Evolutionary conservation across 768 basidiomycete genomes (phyloP), one percentile per base, ranked within the genome.

Genomic region (Dioszegia hungarica): DNA sequence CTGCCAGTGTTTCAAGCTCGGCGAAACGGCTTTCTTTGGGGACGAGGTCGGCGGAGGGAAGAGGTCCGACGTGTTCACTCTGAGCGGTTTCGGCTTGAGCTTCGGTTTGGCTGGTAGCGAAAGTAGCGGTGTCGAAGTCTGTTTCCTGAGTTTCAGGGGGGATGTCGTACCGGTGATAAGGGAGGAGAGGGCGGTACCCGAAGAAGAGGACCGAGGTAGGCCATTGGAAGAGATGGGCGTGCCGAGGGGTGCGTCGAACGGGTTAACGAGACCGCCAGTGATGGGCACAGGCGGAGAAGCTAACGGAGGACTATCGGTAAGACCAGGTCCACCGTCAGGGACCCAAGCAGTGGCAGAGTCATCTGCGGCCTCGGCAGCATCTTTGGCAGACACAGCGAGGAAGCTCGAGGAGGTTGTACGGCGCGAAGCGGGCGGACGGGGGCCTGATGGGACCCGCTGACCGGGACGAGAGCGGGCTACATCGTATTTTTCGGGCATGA

Each of bases 1-100:
- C 28, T 68, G 67, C 70, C 70, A 72, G 39, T 72, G 70, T 46
- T 67, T 61, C 34, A 68, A 55, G 25, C 63, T 59, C 4, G 70
- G 70, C 4, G 67, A 68, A n/a, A 68, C 52, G 5, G 60, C 39
- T 45, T 61, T 64, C 5, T 57, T 63, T 2, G 66, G 69, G 0
- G 64, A 62, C 3, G 61, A 36, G 12, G 27, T 31, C 9, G 64
- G 22, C 6, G 58, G 36, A 6, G 50, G 28, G 34, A 57, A 33
- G 9, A 68, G 55, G 41, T 67, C 64, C 22, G 37, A 31, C 0
- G 70, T 72, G 24, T 67, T 62, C 14, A 71, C 33, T 10, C 60
- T 59, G 3, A 62, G 56, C 0, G 66, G 63, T 45, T 67, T 71
- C 2, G 66, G 68, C 25, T 60, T 61, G 28, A 56, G 22, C 36